Percentiles rank a stretch among this genome's conserved stretches.
phyloP scores from a whole-genome alignment of 202 grass and related monocot genomes.

The Eragrostis tef region DNA sequence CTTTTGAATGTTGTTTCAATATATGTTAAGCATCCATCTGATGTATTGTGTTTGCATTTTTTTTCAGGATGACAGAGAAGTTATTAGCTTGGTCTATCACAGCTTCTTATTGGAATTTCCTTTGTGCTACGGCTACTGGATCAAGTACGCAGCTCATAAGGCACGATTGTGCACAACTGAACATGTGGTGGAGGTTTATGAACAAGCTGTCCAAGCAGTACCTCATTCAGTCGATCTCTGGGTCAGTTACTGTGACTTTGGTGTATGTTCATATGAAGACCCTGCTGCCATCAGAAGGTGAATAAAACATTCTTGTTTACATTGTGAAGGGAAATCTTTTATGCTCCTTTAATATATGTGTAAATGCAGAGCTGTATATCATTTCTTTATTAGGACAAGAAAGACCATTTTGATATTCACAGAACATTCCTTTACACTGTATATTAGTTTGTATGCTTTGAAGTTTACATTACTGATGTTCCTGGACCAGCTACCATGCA shows the following conservation, averaged over 20 bases:
- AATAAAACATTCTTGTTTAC: conserved; percentile 39
- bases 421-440: neutral
- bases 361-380: neutral
- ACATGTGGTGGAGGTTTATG: conserved; percentile 68
- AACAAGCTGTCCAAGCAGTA: conserved; percentile 69
- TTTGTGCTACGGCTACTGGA: conserved; percentile 83
- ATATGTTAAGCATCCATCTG: conserved; percentile 35
- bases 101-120: conserved; percentile 80
- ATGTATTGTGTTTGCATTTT: conserved; percentile 49
- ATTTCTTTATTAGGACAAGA: neutral
- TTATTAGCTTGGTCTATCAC: conserved; percentile 66
- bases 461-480: conserved; percentile 7
- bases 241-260: conserved; percentile 85
- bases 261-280: conserved; percentile 67
- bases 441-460: conserved; percentile 16
- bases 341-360: neutral
- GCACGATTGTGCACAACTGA: conserved; percentile 56
- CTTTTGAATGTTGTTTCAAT: conserved; percentile 9
- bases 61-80: conserved; percentile 71
- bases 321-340: neutral
- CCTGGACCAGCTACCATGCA: conserved; percentile 11
- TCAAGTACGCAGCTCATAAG: conserved; percentile 75
- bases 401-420: conserved; percentile 5
- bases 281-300: conserved; percentile 83
- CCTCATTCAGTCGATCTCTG: conserved; percentile 78